Base-by-base conservation (phyloP, 2,329 filamentous ascomycete genomes). In the Microdochium bolleyi region DNA sequence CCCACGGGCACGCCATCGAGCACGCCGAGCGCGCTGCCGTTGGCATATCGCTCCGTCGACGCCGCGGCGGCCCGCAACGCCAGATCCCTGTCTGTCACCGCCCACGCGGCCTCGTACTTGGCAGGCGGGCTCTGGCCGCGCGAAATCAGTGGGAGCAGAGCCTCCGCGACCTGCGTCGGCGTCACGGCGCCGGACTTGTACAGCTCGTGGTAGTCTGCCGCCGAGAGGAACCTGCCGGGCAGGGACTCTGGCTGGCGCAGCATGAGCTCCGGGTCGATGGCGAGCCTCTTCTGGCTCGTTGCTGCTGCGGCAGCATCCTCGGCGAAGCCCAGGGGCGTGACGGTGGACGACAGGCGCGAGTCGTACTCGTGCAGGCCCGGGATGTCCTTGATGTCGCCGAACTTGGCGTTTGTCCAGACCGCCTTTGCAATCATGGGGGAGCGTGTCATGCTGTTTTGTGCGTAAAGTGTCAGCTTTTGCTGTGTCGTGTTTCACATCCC, bases 1-100 rank as follows among this genome's bases (percentile, higher is more conserved):
- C 85, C 87, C 49, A 95, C 80, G 0, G 90, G 91, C 1, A 95
- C 82, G 13, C 91, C 91, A 61, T 96, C 91, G 8, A 95, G 72
- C 4, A 88, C 71, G 13, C 88, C 78, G 16, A 90, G 67, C 0
- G 84, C 77, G 56, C 77, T 77, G 0, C 88, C 87, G 16, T 77
- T 72, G 54, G 82, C 80, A 68, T 87, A 95, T 48, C 91, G 77
- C 63, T 80, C 74, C 0, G 89, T 87, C 1, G 89, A 94, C 8
- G 80, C 87, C 59, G 77, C 77, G 0, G 91, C 90, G 1, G 89
- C 85, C 34, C 79, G 77, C 3, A 84, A 74, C 1, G 88, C 80
- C 19, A 80, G 68, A 22, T 88, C 80, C 44, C 71, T 76, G 52
- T 85, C 79, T 44, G 77, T 81, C 51, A 87, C 80, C n/a, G 88